Percentiles rank a stretch among this genome's conserved stretches.
Evolutionary conservation across 202 grass and related monocot genomes (phyloP).

Genomic region (Zoysia matrella): DNA sequence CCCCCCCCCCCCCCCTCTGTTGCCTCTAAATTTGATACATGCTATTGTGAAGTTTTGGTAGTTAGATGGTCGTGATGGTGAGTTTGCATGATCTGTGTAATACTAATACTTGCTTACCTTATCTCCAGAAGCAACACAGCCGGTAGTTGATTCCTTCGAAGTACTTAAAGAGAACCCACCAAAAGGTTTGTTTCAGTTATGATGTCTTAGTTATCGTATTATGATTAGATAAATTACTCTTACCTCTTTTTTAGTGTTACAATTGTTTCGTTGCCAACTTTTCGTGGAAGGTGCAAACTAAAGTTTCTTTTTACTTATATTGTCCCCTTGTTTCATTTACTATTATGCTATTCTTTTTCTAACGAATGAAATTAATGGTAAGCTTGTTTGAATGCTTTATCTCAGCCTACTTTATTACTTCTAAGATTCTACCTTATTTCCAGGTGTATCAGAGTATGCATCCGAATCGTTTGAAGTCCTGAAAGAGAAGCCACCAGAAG

Average conservation of each 20-base stretch:
- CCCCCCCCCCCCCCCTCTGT: background rate
- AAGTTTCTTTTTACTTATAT: background rate
- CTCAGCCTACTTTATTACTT: background rate
- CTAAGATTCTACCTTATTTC: slow-evolving; percentile 13
- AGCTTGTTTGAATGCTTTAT: background rate
- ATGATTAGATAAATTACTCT: slow-evolving; percentile 19
- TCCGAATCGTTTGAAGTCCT: background rate
- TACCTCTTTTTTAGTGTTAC: background rate
- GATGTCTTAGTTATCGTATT: background rate
- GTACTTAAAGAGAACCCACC: background rate
- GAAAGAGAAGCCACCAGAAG: slow-evolving; percentile 11
- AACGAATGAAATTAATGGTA: slow-evolving; percentile 13
- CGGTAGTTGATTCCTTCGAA: background rate
- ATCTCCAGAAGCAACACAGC: slow-evolving; percentile 20
- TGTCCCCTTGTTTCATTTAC: background rate
- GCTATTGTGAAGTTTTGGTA: background rate
- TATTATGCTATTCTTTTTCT: background rate
- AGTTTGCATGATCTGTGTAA: background rate
- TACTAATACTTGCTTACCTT: background rate
- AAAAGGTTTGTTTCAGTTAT: slow-evolving; percentile 27
- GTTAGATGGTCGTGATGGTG: background rate
- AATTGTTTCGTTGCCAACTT: background rate
- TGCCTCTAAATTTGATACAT: background rate
- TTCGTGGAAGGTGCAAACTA: background rate
- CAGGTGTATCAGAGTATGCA: slow-evolving; percentile 19